Conservation (phyloP, 2,329 filamentous ascomycete genomes). For the Botryotinia globosa region DNA sequence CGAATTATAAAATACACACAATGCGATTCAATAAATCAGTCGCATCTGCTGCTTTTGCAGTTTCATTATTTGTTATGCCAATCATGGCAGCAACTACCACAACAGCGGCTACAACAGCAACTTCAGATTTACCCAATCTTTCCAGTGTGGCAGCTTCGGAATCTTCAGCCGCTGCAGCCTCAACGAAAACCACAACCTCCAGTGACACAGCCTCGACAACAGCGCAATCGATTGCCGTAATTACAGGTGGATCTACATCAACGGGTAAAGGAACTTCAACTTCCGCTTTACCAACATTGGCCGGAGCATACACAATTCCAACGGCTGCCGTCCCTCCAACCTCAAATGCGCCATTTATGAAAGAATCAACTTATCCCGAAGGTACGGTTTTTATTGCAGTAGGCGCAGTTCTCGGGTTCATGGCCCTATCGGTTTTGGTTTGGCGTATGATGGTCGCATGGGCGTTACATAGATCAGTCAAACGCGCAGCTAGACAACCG, state of each 20-base stretch:
- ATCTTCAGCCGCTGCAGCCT: conserved; percentile 27
- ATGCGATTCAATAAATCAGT: conserved; percentile 28
- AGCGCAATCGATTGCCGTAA: conserved; percentile 21
- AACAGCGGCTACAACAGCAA: conserved; percentile 18
- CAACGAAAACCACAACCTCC: conserved; percentile 19
- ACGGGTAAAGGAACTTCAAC: conserved; percentile 21
- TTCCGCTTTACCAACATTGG: conserved; percentile 50
- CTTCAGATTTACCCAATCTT: conserved; percentile 26
- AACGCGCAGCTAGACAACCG: conserved; percentile 75
- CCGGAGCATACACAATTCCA: conserved; percentile 62
- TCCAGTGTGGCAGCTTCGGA: conserved; percentile 30
- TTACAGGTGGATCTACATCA: conserved; percentile 7
- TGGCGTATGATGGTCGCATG: conserved; percentile 89
- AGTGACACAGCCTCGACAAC: conserved; percentile 21
- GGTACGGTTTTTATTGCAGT: conserved; percentile 97
- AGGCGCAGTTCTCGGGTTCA: conserved; percentile 79
- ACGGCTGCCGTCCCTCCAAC: conserved; percentile 78
- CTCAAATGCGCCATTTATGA: conserved; percentile 84
- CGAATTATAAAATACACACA: conserved; percentile 20
- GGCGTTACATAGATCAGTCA: conserved; percentile 87
- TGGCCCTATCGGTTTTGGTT: conserved; percentile 75
- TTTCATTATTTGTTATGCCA: conserved; percentile 27
- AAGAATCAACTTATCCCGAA: conserved; percentile 78
- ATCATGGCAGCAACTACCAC: conserved; percentile 22
- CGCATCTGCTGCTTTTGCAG: conserved; percentile 25